phyloP scores from a whole-genome alignment of 2,329 filamentous ascomycete species.

The Neopestalotiopsis sp. region DNA sequence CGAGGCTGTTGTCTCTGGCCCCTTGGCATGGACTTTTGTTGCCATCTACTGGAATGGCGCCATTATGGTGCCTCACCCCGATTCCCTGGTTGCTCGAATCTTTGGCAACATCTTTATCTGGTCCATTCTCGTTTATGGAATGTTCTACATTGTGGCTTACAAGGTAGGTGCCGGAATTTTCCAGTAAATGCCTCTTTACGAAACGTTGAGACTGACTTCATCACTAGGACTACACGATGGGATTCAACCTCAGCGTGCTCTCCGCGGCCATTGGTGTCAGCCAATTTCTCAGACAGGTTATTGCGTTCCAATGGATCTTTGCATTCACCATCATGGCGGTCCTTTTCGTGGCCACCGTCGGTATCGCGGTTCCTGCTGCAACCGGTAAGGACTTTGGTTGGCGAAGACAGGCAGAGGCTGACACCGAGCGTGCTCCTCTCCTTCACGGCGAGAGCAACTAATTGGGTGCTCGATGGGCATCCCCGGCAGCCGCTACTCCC shows the following conservation, averaged over 20 bases:
- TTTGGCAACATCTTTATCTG: conserved; percentile 89
- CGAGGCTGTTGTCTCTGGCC: conserved; percentile 74
- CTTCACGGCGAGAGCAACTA: conserved; percentile 52
- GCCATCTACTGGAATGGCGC: conserved; percentile 91
- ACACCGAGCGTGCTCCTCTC: conserved; percentile 67
- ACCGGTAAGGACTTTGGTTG: conserved; percentile 63
- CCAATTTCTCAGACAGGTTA: conserved; percentile 74
- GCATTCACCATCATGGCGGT: conserved; percentile 82
- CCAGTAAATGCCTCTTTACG: not conserved
- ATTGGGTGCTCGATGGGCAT: conserved; percentile 4
- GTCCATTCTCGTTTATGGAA: conserved; percentile 77
- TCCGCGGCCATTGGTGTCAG: conserved; percentile 77
- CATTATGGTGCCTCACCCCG: conserved; percentile 74
- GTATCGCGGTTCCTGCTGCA: conserved; percentile 68
- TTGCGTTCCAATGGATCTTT: conserved; percentile 92
- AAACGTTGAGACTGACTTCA: conserved; percentile 10
- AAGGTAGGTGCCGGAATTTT: conserved; percentile 56
- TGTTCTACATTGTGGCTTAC: conserved; percentile 76
- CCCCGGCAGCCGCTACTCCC: not conserved
- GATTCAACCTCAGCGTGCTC: conserved; percentile 78
- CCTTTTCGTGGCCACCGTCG: conserved; percentile 72
- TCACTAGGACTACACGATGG: conserved; percentile 74
- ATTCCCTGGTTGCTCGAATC: conserved; percentile 73
- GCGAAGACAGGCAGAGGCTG: conserved; percentile 47
- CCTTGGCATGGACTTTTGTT: conserved; percentile 85